These are phyloP conservation scores for Thinopyrum obtusiflorum DNA, from an alignment of 202 grass and related monocot genomes.

Conservation along the genomic window DNA sequence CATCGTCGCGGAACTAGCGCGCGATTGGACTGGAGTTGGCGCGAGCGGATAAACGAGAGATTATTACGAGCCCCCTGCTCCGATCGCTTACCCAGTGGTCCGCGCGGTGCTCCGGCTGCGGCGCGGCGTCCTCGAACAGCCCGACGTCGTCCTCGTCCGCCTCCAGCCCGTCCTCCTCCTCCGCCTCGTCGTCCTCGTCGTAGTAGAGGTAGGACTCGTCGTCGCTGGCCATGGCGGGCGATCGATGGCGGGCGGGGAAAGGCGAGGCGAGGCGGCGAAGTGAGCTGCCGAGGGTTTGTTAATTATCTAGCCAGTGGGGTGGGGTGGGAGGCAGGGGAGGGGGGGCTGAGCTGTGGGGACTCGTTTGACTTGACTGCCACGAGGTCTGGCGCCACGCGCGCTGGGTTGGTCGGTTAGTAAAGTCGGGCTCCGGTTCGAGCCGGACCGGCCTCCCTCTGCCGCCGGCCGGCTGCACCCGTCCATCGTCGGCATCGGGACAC, in stretches of 20 bases:
- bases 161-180: not conserved
- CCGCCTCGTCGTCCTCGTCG: not conserved
- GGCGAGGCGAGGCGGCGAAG: not conserved
- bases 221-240: not conserved
- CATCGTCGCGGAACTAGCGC: not conserved
- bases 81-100: not conserved
- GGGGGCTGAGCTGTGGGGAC: not conserved
- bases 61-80: not conserved
- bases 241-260: not conserved
- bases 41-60: not conserved
- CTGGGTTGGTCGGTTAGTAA: not conserved
- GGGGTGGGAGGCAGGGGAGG: not conserved
- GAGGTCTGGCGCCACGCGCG: not conserved
- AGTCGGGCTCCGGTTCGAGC: too few relatives aligned
- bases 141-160: not conserved
- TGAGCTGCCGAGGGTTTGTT: not conserved
- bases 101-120: not conserved
- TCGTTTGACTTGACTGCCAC: not conserved
- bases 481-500: too few relatives aligned
- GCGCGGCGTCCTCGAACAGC: not conserved
- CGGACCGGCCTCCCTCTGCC: too few relatives aligned
- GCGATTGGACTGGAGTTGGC: not conserved
- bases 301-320: not conserved
- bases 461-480: too few relatives aligned
- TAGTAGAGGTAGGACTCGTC: not conserved